Conservation (phyloP, 495 filamentous ascomycete species). For the Neurospora sp. region DNA sequence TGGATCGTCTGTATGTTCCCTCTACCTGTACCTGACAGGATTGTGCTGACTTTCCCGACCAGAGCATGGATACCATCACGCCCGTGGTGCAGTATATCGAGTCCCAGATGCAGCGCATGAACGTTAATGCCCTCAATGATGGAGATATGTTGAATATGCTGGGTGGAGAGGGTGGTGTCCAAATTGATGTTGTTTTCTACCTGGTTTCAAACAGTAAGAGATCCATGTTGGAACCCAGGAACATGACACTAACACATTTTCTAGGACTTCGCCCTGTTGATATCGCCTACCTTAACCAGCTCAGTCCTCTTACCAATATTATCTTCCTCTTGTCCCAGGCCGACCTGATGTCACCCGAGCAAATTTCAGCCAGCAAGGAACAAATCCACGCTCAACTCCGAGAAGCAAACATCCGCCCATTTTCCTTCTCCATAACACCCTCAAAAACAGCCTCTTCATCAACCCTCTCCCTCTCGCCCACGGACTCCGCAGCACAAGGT, state of each 20-base stretch:
- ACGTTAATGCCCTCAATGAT: constrained; percentile 50
- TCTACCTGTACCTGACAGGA: neutral
- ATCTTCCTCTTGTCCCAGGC: constrained; percentile 75
- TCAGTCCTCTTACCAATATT: constrained; percentile 75
- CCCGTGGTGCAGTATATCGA: constrained; percentile 67
- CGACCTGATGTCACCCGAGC: constrained; percentile 53
- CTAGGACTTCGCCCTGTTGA: constrained; percentile 64
- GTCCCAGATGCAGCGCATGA: constrained; percentile 57
- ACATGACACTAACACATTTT: neutral
- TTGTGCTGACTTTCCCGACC: constrained; percentile 1
- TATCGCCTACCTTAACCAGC: constrained; percentile 62
- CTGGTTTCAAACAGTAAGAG: constrained; percentile 43
- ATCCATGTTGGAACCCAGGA: neutral
- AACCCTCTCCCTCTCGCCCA: constrained; percentile 1
- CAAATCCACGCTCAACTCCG: constrained; percentile 51
- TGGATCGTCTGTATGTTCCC: constrained; percentile 45
- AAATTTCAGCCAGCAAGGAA: constrained; percentile 53
- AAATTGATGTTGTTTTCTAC: constrained; percentile 85
- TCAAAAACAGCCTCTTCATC: neutral
- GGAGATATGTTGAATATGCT: constrained; percentile 71
- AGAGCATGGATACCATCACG: constrained; percentile 57
- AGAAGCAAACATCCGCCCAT: constrained; percentile 52
- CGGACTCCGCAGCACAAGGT: constrained; percentile 22
- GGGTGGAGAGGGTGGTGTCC: constrained; percentile 75
- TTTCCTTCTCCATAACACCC: constrained; percentile 47